phyloP scores from a whole-genome alignment of 169 alveolate genomes.

The Pseudocohnilembus persalinus region DNA sequence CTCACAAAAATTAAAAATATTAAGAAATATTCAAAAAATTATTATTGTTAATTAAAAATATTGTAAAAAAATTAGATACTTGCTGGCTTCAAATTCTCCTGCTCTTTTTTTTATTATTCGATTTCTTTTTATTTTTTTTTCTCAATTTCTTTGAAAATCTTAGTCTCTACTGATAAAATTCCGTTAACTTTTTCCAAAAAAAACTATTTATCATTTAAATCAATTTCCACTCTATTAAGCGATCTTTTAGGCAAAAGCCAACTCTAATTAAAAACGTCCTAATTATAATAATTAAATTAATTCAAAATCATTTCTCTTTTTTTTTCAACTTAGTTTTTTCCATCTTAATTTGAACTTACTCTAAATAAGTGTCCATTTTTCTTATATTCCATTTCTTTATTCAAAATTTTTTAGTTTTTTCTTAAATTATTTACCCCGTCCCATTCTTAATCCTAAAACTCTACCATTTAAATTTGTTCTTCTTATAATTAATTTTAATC shows the following conservation, averaged over 20 bases:
- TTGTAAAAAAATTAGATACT: too few relatives aligned
- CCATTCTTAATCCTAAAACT: background rate
- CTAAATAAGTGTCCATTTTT: background rate
- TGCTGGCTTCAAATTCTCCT: too few relatives aligned
- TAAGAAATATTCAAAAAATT: too few relatives aligned
- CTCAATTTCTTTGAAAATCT: background rate
- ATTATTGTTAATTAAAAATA: too few relatives aligned
- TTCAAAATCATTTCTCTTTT: conserved; percentile 7
- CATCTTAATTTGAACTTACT: background rate
- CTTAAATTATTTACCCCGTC: too few relatives aligned
- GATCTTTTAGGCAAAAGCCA: conserved; percentile 7
- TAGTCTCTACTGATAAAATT: background rate
- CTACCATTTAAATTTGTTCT: background rate
- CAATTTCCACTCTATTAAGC: conserved; percentile 9
- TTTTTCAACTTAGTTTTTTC: background rate
- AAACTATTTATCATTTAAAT: conserved; percentile 13
- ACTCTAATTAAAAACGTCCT: conserved; percentile 2
- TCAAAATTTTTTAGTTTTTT: too few relatives aligned
- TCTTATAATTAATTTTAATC: too few relatives aligned
- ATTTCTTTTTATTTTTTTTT: background rate
- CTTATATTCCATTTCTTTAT: background rate
- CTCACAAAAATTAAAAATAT: too few relatives aligned
- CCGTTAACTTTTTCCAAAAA: conserved; percentile 45
- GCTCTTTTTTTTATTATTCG: background rate
- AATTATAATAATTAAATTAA: conserved; percentile 16